Conservation (phyloP, 2,329 filamentous ascomycete genomes). For the Colletotrichum melonis region DNA sequence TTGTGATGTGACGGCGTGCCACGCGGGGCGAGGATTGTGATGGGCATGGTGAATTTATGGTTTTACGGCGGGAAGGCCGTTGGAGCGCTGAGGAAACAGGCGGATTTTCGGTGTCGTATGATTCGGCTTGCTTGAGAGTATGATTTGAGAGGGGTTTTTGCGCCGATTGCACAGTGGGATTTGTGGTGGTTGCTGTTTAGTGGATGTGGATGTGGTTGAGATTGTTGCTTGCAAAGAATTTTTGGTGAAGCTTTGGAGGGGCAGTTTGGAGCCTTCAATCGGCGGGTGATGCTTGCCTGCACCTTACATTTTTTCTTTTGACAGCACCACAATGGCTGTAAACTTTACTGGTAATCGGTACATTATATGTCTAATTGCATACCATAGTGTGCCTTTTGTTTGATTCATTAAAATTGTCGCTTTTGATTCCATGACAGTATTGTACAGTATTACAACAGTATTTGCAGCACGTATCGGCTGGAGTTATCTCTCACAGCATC, state of each 20-base stretch:
- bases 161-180: not conserved
- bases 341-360: not conserved
- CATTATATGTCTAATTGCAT: not conserved
- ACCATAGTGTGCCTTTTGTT: not conserved
- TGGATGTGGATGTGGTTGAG: conserved; percentile 7
- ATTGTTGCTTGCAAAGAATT: conserved; percentile 32
- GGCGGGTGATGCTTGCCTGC: not conserved
- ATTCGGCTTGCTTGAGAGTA: not conserved
- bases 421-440: conserved; percentile 4
- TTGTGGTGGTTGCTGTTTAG: conserved; percentile 7
- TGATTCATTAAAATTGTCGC: not conserved
- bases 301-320: not conserved
- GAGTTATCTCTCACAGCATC: not conserved
- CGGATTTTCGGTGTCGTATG: not conserved
- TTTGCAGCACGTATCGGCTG: not conserved
- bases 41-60: conserved; percentile 51
- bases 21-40: conserved; percentile 59
- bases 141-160: not conserved
- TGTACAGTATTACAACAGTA: conserved; percentile 9
- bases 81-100: not conserved
- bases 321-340: not conserved
- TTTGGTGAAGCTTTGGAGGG: conserved; percentile 35
- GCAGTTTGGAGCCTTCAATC: conserved; percentile 18
- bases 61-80: not conserved
- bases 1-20: conserved; percentile 42